phyloP scores from a whole-genome alignment of 192 early-diverging fungal species.

The Gigaspora rosea region DNA sequence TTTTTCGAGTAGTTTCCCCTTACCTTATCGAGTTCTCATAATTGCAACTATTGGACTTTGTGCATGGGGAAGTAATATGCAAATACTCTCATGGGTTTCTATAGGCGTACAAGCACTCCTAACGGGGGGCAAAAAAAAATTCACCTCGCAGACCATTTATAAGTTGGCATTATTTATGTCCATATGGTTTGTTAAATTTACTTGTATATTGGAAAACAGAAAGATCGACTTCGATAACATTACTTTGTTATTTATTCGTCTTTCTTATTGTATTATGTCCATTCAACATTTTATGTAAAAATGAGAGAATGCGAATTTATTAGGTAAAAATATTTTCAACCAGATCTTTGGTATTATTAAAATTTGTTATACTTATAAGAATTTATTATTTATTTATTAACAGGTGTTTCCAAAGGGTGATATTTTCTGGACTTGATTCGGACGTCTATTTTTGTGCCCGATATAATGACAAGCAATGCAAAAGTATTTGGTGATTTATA shows the following conservation, averaged over 20 bases:
- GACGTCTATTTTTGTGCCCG: conserved; percentile 79
- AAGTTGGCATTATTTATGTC: conserved; percentile 46
- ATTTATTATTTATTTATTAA: not conserved
- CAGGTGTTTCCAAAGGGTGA: conserved; percentile 53
- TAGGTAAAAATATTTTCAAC: conserved; percentile 37
- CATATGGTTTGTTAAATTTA: conserved; percentile 45
- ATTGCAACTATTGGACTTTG: conserved; percentile 57
- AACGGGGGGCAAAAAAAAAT: conserved; percentile 30
- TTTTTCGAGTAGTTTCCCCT: conserved; percentile 49
- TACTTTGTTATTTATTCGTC: conserved; percentile 46
- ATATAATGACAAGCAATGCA: conserved; percentile 93
- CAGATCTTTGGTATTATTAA: not conserved
- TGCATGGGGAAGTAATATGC: conserved; percentile 59
- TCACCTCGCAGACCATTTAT: conserved; percentile 44
- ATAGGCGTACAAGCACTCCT: conserved; percentile 52
- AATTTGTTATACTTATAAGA: not conserved
- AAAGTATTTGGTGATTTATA: conserved; percentile 85
- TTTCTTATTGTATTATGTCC: conserved; percentile 51
- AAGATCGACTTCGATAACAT: conserved; percentile 42
- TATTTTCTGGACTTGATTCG: conserved; percentile 51
- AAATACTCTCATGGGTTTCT: conserved; percentile 43
- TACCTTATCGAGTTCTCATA: conserved; percentile 52
- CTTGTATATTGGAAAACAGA: conserved; percentile 45
- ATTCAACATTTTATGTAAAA: conserved; percentile 46
- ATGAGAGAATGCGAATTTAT: conserved; percentile 57